Conservation (phyloP, 495 filamentous ascomycete genomes). For the Annulohypoxylon nitens region DNA sequence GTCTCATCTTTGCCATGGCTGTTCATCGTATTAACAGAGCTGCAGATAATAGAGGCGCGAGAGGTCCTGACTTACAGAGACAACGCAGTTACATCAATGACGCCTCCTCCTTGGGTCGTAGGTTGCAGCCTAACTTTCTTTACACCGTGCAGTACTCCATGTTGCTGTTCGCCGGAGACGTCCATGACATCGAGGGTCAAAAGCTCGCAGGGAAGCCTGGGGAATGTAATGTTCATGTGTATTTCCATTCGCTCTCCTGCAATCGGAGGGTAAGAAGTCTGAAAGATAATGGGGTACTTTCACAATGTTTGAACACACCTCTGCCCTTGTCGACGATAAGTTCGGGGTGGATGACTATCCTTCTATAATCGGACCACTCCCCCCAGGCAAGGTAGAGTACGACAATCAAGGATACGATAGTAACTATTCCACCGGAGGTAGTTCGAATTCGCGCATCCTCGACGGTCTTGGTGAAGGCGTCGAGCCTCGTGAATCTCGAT, state of each 20-base stretch:
- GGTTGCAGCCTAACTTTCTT: constrained; percentile 86
- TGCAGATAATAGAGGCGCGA: neutral
- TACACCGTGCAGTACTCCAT: constrained; percentile 91
- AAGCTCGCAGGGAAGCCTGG: constrained; percentile 92
- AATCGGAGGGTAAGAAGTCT: constrained; percentile 28
- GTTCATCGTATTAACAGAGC: constrained; percentile 30
- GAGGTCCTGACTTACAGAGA: constrained; percentile 70
- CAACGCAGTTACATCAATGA: constrained; percentile 78
- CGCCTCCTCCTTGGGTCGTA: constrained; percentile 78
- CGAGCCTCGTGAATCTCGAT: constrained; percentile 93
- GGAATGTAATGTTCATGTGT: constrained; percentile 97
- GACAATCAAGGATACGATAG: constrained; percentile 86
- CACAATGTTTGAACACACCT: constrained; percentile 68
- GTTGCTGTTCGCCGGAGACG: constrained; percentile 95
- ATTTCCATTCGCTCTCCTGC: constrained; percentile 97
- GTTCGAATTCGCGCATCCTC: constrained; percentile 97
- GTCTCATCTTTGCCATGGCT: constrained; percentile 72
- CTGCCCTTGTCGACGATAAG: constrained; percentile 95
- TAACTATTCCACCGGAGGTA: constrained; percentile 96
- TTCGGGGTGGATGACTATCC: constrained; percentile 88
- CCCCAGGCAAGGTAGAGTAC: constrained; percentile 91
- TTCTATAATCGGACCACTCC: constrained; percentile 94
- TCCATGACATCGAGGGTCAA: constrained; percentile 99
- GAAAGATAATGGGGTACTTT: constrained; percentile 30
- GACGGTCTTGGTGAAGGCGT: constrained; percentile 98